Percentiles rank a stretch among this genome's conserved stretches.
These are phyloP conservation scores for Sordariomycetes sp. DNA, from an alignment of 2,329 filamentous ascomycete species.

Conservation along the genomic window DNA sequence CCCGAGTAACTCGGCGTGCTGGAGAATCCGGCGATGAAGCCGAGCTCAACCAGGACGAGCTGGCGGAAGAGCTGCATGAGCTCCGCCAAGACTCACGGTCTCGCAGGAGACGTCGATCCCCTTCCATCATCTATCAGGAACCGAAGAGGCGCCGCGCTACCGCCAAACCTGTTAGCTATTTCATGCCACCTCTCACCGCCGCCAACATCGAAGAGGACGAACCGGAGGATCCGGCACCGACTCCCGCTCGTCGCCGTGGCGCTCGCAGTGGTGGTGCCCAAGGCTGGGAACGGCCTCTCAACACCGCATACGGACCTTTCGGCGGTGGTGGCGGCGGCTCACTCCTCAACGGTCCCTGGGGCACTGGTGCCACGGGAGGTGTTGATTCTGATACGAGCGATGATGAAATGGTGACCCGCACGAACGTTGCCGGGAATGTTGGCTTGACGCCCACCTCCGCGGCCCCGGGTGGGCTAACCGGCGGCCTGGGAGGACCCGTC, in stretches of 20 bases:
- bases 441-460: slow-evolving; percentile 48
- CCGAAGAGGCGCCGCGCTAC: slow-evolving; percentile 42
- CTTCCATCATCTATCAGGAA: slow-evolving; percentile 49
- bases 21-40: slow-evolving; percentile 44
- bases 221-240: slow-evolving; percentile 54
- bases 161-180: slow-evolving; percentile 69
- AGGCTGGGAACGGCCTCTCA: slow-evolving; percentile 68
- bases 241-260: slow-evolving; percentile 57
- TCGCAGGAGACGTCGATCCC: slow-evolving; percentile 38
- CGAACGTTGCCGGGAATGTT: slow-evolving; percentile 44
- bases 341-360: slow-evolving; percentile 64
- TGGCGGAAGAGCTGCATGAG: slow-evolving; percentile 56
- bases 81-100: slow-evolving; percentile 43
- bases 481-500: slow-evolving; percentile 22
- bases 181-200: slow-evolving; percentile 59
- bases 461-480: slow-evolving; percentile 33
- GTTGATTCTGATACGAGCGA: slow-evolving; percentile 95
- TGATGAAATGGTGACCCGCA: slow-evolving; percentile 67
- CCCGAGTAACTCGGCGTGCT: slow-evolving; percentile 34
- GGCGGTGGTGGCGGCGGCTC: slow-evolving; percentile 72
- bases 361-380: slow-evolving; percentile 62
- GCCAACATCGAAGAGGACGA: slow-evolving; percentile 63
- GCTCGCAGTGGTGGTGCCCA: slow-evolving; percentile 48
- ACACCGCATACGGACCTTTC: slow-evolving; percentile 88
- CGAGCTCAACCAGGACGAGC: slow-evolving; percentile 51